A percentile compares a stretch with the other conserved stretches of the same genome.
Conservation (phyloP, 768 basidiomycete species). For the Termitomyces heimii region DNA sequence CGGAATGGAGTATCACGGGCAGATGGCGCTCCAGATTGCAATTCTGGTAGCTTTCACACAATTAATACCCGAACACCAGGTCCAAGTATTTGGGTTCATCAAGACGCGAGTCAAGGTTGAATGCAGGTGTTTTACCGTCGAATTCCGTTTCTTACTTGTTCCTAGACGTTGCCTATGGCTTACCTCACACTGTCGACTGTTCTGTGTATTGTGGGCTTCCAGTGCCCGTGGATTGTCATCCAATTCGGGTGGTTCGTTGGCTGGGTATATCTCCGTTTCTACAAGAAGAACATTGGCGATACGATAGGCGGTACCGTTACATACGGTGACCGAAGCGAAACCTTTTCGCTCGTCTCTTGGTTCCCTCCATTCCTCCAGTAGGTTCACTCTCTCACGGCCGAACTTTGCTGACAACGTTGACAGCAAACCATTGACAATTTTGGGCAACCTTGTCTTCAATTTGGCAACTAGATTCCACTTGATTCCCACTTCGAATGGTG, state of each 20-base stretch:
- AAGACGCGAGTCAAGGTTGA: constrained; percentile 88
- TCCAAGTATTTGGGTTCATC: constrained; percentile 82
- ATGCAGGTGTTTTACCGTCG: constrained; percentile 8
- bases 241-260: constrained; percentile 99
- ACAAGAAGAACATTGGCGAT: constrained; percentile 80
- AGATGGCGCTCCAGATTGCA: constrained; percentile 85
- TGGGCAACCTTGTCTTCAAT: constrained; percentile 64
- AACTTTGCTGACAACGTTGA: background rate
- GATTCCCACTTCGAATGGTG: constrained; percentile 57
- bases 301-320: constrained; percentile 54
- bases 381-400: constrained; percentile 23
- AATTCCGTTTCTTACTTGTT: constrained; percentile 4
- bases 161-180: constrained; percentile 89
- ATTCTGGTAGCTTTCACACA: constrained; percentile 96
- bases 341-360: constrained; percentile 92
- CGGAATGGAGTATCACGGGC: constrained; percentile 87
- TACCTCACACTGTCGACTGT: constrained; percentile 89
- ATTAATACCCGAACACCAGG: constrained; percentile 95
- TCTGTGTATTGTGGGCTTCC: constrained; percentile 76
- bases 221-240: constrained; percentile 87
- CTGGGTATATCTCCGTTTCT: constrained; percentile 95
- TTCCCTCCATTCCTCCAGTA: constrained; percentile 96
- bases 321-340: constrained; percentile 94
- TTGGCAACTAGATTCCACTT: constrained; percentile 67
- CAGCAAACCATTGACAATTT: constrained; percentile 66